Percentiles rank a stretch among this genome's conserved stretches.
Evolutionary conservation across 1,284 basidiomycete genomes (phyloP).

Genomic region (Pseudozyma hubeiensis): DNA sequence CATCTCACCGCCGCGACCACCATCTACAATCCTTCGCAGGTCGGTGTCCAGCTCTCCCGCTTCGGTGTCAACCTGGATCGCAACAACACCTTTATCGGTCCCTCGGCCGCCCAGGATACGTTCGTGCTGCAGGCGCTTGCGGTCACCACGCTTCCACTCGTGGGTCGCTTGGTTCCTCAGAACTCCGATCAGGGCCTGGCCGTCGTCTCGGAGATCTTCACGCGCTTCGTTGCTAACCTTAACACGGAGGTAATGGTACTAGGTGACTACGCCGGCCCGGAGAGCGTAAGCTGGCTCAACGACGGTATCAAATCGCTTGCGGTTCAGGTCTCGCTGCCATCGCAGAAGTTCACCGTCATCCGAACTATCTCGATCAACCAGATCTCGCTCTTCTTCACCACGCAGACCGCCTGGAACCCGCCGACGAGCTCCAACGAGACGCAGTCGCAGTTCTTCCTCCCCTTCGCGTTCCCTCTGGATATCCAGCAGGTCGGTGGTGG

Average conservation of each 20-base stretch:
- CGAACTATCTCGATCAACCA: conserved; percentile 77
- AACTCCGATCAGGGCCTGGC: conserved; percentile 73
- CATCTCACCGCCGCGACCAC: conserved; percentile 77
- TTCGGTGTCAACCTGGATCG: conserved; percentile 77
- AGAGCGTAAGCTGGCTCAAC: conserved; percentile 78
- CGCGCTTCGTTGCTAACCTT: conserved; percentile 78
- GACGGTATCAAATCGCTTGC: conserved; percentile 78
- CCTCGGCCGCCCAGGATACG: conserved; percentile 72
- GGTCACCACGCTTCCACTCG: conserved; percentile 74
- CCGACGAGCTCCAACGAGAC: conserved; percentile 75
- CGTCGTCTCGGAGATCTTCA: conserved; percentile 77
- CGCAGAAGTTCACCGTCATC: conserved; percentile 77
- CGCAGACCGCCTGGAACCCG: conserved; percentile 72
- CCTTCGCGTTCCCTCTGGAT: conserved; percentile 79
- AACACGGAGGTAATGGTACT: conserved; percentile 76
- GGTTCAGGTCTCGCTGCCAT: conserved; percentile 76
- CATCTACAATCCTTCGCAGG: conserved; percentile 79
- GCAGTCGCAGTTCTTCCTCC: conserved; percentile 76
- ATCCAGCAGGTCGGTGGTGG: conserved; percentile 76
- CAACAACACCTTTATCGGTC: conserved; percentile 75
- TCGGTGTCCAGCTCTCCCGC: conserved; percentile 77
- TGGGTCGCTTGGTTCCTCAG: conserved; percentile 78
- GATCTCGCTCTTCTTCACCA: conserved; percentile 76
- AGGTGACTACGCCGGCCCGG: conserved; percentile 76
- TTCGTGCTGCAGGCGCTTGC: conserved; percentile 75